These are phyloP conservation scores for Cicer yamashitae DNA, from an alignment of 306 rosid species.

Conservation along the genomic window DNA sequence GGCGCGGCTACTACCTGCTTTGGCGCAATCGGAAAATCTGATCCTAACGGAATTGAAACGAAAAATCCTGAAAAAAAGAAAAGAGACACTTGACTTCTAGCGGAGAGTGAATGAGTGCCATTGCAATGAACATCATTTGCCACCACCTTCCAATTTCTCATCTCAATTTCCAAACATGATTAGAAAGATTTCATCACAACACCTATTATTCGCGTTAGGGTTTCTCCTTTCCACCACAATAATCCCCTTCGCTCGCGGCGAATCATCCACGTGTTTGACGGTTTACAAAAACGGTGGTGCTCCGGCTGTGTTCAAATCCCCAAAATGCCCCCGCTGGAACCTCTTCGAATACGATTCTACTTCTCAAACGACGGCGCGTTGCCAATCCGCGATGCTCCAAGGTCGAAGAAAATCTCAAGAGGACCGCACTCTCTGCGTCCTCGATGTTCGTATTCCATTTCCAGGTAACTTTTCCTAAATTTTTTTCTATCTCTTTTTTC, in stretches of 20 bases:
- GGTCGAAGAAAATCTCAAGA: slow-evolving; percentile 80
- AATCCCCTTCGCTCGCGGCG: slow-evolving; percentile 45
- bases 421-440: slow-evolving; percentile 86
- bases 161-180: slow-evolving; percentile 39
- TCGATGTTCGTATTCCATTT: slow-evolving; percentile 81
- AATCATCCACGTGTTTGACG: slow-evolving; percentile 85
- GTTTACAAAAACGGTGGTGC: slow-evolving; percentile 87
- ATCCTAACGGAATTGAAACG: not conserved
- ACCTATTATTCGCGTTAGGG: slow-evolving; percentile 43
- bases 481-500: slow-evolving; percentile 1
- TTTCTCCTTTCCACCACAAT: slow-evolving; percentile 49
- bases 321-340: slow-evolving; percentile 94
- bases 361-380: slow-evolving; percentile 56
- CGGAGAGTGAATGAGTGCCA: not conserved
- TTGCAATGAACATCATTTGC: slow-evolving; percentile 4
- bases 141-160: slow-evolving; percentile 4
- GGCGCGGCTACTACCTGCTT: not conserved
- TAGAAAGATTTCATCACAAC: not conserved
- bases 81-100: not conserved
- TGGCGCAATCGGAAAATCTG: slow-evolving; percentile 6
- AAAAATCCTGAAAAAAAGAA: not conserved
- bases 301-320: slow-evolving; percentile 89
- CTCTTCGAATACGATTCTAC: slow-evolving; percentile 58
- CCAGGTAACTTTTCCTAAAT: slow-evolving; percentile 52
- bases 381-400: slow-evolving; percentile 72